Percentiles rank a stretch among this genome's conserved stretches.
Conservation (phyloP, 176 grass and related monocot genomes). For the Oryza officinalis region DNA sequence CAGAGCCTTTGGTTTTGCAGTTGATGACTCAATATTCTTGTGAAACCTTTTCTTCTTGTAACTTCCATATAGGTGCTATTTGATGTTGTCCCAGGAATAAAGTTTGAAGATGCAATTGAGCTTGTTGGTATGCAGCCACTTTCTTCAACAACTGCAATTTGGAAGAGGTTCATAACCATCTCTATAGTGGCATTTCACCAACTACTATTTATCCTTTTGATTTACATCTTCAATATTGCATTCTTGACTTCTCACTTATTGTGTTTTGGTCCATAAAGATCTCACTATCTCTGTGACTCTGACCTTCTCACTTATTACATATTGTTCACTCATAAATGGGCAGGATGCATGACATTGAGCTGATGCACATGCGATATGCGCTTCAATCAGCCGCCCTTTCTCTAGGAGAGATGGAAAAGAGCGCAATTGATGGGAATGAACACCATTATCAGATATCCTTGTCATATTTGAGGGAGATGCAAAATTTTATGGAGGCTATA, state of each 20-base stretch:
- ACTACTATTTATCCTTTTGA: neutral
- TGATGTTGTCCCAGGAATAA: conserved; percentile 85
- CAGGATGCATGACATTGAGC: conserved; percentile 92
- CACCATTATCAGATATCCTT: conserved; percentile 67
- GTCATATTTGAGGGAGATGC: conserved; percentile 76
- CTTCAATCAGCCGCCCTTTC: conserved; percentile 81
- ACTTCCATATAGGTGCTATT: conserved; percentile 69
- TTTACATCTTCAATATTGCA: conserved; percentile 4
- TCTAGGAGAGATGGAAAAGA: conserved; percentile 78
- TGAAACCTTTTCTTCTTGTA: neutral
- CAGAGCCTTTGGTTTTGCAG: conserved; percentile 2
- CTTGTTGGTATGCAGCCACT: conserved; percentile 83
- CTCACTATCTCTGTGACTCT: neutral
- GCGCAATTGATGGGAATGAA: conserved; percentile 45
- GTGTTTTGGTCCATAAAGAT: conserved; percentile 31
- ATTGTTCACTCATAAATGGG: conserved; percentile 7
- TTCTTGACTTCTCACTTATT: conserved; percentile 1
- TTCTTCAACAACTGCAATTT: conserved; percentile 64
- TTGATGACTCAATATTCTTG: conserved; percentile 4
- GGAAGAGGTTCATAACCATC: conserved; percentile 71
- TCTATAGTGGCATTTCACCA: conserved; percentile 14
- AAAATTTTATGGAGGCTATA: conserved; percentile 87
- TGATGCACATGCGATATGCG: conserved; percentile 90
- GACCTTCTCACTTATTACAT: too few relatives aligned
- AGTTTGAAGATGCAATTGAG: conserved; percentile 83